Evolutionary conservation across 2,329 filamentous ascomycete species (phyloP).

Genomic region (Chalara sp.): DNA sequence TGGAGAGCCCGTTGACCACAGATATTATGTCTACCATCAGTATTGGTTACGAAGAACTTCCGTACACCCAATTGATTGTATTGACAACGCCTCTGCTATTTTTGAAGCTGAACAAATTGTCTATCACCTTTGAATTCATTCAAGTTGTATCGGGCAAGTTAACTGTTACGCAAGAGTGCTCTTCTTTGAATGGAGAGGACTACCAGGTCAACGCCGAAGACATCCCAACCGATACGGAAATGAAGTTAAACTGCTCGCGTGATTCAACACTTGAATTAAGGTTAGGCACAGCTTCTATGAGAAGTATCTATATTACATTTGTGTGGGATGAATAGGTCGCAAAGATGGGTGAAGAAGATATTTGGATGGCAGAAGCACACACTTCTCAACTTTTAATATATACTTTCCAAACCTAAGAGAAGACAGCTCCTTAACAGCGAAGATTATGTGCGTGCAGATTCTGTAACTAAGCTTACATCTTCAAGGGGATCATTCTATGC

Average conservation of each 20-base stretch:
- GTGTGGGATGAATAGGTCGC: conserved; percentile 2
- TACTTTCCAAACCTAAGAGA: too few relatives aligned
- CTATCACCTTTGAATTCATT: conserved; percentile 1
- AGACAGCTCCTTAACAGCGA: too few relatives aligned
- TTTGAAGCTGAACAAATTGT: conserved; percentile 2
- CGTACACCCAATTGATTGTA: neutral
- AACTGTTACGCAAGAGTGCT: neutral
- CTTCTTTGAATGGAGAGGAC: neutral
- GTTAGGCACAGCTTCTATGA: conserved; percentile 2
- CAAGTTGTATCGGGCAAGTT: neutral
- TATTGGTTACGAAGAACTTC: neutral
- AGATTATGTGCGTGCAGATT: too few relatives aligned
- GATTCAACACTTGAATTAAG: conserved; percentile 6
- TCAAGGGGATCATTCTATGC: too few relatives aligned
- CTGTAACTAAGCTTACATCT: too few relatives aligned
- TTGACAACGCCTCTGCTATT: neutral
- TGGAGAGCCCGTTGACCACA: neutral
- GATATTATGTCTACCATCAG: neutral
- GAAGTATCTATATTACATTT: conserved; percentile 7
- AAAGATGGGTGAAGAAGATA: too few relatives aligned
- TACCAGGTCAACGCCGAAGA: conserved; percentile 5
- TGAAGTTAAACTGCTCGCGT: conserved; percentile 4
- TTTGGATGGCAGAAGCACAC: too few relatives aligned
- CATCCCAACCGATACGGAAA: conserved; percentile 10
- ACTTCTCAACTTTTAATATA: too few relatives aligned